phyloP scores from a whole-genome alignment of 2,329 filamentous ascomycete genomes.

The Phoma herbarum region DNA sequence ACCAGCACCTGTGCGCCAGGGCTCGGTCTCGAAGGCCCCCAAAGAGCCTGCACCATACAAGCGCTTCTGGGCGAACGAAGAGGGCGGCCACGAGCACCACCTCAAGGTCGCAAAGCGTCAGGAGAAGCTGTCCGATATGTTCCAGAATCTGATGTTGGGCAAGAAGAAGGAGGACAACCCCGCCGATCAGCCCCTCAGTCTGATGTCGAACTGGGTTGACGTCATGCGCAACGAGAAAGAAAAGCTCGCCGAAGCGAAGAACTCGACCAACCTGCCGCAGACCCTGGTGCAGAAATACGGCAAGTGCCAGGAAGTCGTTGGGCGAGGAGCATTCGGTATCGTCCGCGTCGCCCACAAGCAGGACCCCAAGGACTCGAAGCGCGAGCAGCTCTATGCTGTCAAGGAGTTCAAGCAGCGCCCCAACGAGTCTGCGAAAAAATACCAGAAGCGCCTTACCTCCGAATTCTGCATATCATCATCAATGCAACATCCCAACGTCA shows the following conservation, averaged over 20 bases:
- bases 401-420: constrained; percentile 97
- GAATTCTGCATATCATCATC: constrained; percentile 99
- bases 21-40: constrained; percentile 36
- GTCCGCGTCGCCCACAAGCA: constrained; percentile 98
- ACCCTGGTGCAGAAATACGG: constrained; percentile 96
- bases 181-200: constrained; percentile 81
- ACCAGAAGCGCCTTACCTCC: constrained; percentile 94
- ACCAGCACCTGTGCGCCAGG: constrained; percentile 39
- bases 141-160: constrained; percentile 81
- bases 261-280: constrained; percentile 75
- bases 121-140: constrained; percentile 93
- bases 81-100: constrained; percentile 84
- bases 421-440: constrained; percentile 95
- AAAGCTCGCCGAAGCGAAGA: constrained; percentile 76
- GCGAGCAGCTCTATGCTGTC: constrained; percentile 93
- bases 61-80: constrained; percentile 67
- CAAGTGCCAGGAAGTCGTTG: constrained; percentile 97
- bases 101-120: constrained; percentile 90
- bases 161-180: constrained; percentile 78
- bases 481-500: constrained; percentile 95
- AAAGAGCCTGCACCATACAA: constrained; percentile 46
- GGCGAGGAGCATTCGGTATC: constrained; percentile 94
- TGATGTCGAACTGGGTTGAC: constrained; percentile 96
- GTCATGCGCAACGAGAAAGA: constrained; percentile 90
- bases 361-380: constrained; percentile 76